Percentiles rank a stretch among this genome's conserved stretches.
Evolutionary conservation across 805 yeast genomes (phyloP).

Genomic region (Yamadazyma endophytica): DNA sequence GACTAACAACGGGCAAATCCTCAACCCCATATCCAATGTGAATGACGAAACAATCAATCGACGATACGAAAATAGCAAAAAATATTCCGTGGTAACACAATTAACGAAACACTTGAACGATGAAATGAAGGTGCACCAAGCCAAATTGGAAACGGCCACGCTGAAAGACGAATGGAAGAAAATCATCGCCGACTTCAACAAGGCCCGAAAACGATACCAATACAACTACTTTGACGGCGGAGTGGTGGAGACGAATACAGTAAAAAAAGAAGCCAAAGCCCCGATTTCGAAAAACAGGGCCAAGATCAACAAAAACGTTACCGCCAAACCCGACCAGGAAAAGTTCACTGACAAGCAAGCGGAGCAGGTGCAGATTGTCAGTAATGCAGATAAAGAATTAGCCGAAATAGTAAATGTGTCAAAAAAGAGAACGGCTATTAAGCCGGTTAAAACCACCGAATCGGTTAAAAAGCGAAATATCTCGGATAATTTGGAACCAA

Average conservation of each 20-base stretch:
- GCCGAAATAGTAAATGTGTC: too few relatives aligned
- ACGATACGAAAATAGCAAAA: conserved; percentile 2
- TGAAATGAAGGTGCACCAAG: conserved; percentile 16
- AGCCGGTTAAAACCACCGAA: too few relatives aligned
- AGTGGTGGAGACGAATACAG: too few relatives aligned
- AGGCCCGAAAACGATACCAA: conserved; percentile 4
- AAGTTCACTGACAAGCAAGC: too few relatives aligned
- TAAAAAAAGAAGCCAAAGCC: too few relatives aligned
- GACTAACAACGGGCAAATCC: conserved; percentile 13
- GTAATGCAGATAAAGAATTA: background rate
- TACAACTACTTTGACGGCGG: conserved; percentile 3
- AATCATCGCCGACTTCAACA: conserved; percentile 13
- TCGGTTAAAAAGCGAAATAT: too few relatives aligned
- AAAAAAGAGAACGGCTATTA: too few relatives aligned
- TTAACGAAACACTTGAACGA: conserved; percentile 19
- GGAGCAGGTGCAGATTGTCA: background rate
- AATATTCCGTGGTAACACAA: conserved; percentile 22
- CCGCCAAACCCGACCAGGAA: too few relatives aligned
- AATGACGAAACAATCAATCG: conserved; percentile 1
- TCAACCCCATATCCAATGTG: conserved; percentile 7
- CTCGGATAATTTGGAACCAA: too few relatives aligned
- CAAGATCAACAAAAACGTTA: too few relatives aligned
- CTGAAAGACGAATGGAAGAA: conserved; percentile 22
- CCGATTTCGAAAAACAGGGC: too few relatives aligned
- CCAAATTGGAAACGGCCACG: conserved; percentile 24